Evolutionary conservation across 2,329 filamentous ascomycete genomes (phyloP), one percentile per base, ranked within the genome.

Genomic region (Sporothrix protearum): DNA sequence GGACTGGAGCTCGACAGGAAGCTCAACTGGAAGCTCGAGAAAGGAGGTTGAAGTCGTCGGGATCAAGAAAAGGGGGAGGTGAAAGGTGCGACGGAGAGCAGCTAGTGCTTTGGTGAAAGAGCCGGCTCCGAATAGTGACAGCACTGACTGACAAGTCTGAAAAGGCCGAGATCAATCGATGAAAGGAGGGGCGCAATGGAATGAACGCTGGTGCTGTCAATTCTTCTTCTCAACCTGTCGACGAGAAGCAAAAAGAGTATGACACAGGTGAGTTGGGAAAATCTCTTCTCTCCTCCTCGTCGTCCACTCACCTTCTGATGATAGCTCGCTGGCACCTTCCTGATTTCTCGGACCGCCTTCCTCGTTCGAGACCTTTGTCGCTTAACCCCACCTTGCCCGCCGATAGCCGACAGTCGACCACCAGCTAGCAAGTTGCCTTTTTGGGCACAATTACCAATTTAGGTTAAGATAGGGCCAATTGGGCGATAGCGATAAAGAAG

Each of bases 371-470:
- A 9, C 66, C 25, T 30, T n/a, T 36, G 16, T 16, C 22, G 39
- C 49, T 36, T 36, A 25, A 30, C 67, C 66, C 67, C 67, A 69
- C 67, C 7, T 57, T n/a, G 9, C 16, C 67, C 67, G 67, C 51
- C 51, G 53, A 57, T 69, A 69, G 51, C 67, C 67, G 67, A 69
- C 19, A n/a, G 16, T 53, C 49, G 1, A 12, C 16, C 28, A 39
- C 22, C 8, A 36, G 25, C 47, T 30, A 63, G 19, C 36, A 49
- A 51, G 64, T 68, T 71, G 64, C 70, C 70, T 42, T 36, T 53
- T 71, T 71, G 64, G 70, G 70, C 28, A 71, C 64, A 71, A 59
- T 71, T 71, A 53, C 70, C 70, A 19, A 42, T 53, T 71, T 68
- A 45, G 64, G 70, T 55, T 68, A 68, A 68, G 22, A 42, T 25